Conservation (phyloP, 768 basidiomycete species). For the Rhizopogon roseolus region DNA sequence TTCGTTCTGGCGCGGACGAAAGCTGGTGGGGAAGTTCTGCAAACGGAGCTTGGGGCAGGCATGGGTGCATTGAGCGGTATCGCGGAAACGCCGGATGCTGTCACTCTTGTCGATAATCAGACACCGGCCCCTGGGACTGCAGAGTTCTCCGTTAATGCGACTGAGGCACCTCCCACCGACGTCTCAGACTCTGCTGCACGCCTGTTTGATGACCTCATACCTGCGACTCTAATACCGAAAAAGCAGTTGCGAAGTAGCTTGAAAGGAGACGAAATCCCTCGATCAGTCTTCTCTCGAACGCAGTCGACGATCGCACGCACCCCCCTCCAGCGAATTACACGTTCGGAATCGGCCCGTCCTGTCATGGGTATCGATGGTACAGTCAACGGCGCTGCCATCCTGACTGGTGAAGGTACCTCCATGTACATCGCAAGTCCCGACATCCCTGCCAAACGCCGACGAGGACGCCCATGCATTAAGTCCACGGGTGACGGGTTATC, state of each 20-base stretch:
- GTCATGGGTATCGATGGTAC: conserved; percentile 8
- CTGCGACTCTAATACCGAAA: conserved; percentile 12
- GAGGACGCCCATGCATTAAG: conserved; percentile 25
- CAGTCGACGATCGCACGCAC: conserved; percentile 5
- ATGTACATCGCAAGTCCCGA: not conserved
- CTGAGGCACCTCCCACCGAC: conserved; percentile 6
- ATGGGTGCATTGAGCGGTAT: conserved; percentile 7
- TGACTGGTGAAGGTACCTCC: conserved; percentile 4
- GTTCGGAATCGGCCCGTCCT: conserved; percentile 14
- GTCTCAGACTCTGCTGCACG: conserved; percentile 19
- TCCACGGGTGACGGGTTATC: conserved; percentile 5
- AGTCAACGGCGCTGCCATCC: conserved; percentile 5
- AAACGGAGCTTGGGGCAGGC: conserved; percentile 11
- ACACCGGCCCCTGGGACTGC: conserved; percentile 16
- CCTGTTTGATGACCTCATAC: conserved; percentile 27
- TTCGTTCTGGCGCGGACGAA: conserved; percentile 63
- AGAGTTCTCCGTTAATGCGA: conserved; percentile 9
- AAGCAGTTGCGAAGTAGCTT: conserved; percentile 10
- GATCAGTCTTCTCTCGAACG: conserved; percentile 9
- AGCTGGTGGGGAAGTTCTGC: conserved; percentile 22
- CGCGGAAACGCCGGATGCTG: conserved; percentile 7
- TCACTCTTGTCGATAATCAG: conserved; percentile 13
- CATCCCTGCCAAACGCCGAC: conserved; percentile 25
- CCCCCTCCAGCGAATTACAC: conserved; percentile 7
- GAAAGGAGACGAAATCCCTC: conserved; percentile 11